Conservation (phyloP, 2,329 filamentous ascomycete species). For the Paecilomyces fulvus region DNA sequence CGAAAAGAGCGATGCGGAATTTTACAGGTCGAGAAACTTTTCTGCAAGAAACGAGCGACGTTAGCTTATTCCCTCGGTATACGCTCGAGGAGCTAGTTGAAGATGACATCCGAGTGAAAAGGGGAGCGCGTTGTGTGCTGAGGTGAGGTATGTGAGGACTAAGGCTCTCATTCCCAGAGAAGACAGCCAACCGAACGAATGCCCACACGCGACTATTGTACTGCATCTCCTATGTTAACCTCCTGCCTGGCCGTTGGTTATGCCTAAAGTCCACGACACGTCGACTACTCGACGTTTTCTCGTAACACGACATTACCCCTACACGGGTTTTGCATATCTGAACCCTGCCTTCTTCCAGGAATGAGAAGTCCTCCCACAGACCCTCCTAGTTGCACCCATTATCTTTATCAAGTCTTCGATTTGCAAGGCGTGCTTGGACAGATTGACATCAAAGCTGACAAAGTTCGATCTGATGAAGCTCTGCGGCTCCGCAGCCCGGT, state of each 20-base stretch:
- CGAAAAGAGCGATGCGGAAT: slow-evolving; percentile 12
- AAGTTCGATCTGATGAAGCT: neutral
- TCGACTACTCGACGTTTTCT: neutral
- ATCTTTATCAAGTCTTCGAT: neutral
- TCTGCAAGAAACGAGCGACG: neutral
- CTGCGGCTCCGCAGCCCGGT: neutral
- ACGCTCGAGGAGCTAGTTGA: neutral
- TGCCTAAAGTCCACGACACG: neutral
- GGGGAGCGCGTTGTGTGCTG: neutral
- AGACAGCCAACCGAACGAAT: neutral
- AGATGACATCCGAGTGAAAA: neutral
- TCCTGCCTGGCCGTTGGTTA: neutral
- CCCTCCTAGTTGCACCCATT: neutral
- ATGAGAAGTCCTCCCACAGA: neutral
- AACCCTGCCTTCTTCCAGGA: neutral
- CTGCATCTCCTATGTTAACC: neutral
- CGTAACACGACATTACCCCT: neutral
- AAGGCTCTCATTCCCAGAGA: neutral
- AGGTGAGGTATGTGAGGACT: neutral
- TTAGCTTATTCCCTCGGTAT: neutral
- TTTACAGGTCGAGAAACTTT: slow-evolving; percentile 8
- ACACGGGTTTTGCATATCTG: neutral
- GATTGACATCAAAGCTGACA: neutral
- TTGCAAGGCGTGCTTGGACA: neutral
- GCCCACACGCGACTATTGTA: neutral